phyloP scores from a whole-genome alignment of 1,284 basidiomycete genomes.

The Trichosporon ovoides region DNA sequence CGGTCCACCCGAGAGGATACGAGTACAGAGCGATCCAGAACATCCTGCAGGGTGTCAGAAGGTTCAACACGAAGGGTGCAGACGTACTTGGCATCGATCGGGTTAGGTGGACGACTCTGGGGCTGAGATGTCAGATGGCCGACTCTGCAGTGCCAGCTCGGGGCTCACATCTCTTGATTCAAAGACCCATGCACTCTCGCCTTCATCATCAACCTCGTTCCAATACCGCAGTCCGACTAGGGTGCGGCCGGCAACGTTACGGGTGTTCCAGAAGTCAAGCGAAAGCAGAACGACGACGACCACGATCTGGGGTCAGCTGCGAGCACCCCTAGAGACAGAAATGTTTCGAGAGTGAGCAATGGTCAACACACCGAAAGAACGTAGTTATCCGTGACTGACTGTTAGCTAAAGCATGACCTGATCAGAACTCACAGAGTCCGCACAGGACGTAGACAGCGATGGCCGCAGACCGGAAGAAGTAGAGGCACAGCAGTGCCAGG shows the following conservation, averaged over 20 bases:
- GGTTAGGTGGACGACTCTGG: slow-evolving; percentile 69
- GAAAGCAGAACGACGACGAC: slow-evolving; percentile 82
- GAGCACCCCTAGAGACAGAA: not conserved
- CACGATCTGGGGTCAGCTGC: slow-evolving; percentile 62
- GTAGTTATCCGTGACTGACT: slow-evolving; percentile 72
- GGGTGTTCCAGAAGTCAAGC: slow-evolving; percentile 95
- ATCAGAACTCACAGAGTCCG: slow-evolving; percentile 54
- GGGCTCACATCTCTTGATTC: slow-evolving; percentile 80
- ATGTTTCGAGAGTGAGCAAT: not conserved
- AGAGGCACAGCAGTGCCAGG: slow-evolving; percentile 72
- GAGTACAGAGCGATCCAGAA: slow-evolving; percentile 70
- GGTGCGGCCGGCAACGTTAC: slow-evolving; percentile 87
- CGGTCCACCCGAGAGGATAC: slow-evolving; percentile 82
- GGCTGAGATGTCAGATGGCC: slow-evolving; percentile 56
- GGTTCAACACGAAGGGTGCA: not conserved
- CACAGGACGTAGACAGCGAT: slow-evolving; percentile 82
- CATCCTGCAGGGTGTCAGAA: slow-evolving; percentile 9
- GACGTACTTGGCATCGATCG: slow-evolving; percentile 67
- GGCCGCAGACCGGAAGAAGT: slow-evolving; percentile 75
- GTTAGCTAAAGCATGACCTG: not conserved
- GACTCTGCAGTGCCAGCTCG: not conserved
- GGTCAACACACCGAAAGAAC: slow-evolving; percentile 67
- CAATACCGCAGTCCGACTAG: slow-evolving; percentile 89
- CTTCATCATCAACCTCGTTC: slow-evolving; percentile 96
- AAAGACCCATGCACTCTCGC: slow-evolving; percentile 92